Conservation (phyloP, 768 basidiomycete genomes). For the Calocera viscosa region DNA sequence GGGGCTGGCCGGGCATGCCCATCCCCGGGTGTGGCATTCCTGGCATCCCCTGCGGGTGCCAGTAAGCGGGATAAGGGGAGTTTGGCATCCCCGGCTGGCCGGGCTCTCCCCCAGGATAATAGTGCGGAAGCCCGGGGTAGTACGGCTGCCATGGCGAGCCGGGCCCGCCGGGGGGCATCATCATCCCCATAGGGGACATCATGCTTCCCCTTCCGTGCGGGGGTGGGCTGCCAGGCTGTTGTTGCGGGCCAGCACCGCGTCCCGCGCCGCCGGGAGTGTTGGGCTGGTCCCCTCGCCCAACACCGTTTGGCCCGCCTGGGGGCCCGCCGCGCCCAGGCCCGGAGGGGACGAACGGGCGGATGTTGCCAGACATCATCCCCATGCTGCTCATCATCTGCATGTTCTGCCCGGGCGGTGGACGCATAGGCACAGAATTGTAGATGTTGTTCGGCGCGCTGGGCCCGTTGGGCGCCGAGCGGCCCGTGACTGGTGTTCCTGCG, state of each 20-base stretch:
- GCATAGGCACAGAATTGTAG: conserved; percentile 35
- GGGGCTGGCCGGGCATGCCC: neutral
- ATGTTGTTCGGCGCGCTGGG: conserved; percentile 30
- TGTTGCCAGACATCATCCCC: conserved; percentile 1
- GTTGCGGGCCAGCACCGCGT: neutral
- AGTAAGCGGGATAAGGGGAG: neutral
- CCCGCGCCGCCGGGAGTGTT: neutral
- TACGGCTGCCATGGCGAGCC: neutral
- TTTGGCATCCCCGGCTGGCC: neutral
- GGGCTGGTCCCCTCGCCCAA: neutral
- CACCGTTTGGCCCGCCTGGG: conserved; percentile 1
- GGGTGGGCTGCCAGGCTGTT: neutral
- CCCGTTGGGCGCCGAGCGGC: conserved; percentile 26
- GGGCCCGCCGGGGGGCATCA: neutral
- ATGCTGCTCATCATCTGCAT: neutral
- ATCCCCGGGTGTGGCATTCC: neutral
- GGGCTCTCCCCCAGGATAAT: neutral
- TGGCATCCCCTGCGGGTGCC: neutral
- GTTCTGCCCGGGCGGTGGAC: conserved; percentile 3
- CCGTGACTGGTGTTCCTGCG: conserved; percentile 26
- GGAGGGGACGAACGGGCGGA: neutral
- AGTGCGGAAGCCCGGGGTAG: conserved; percentile 1
- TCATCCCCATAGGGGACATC: conserved; percentile 6
- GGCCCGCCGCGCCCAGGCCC: neutral
- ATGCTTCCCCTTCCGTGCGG: neutral